Evolutionary conservation across 352 stramenopile species (phyloP).

Genomic region (Pythium scleroteichum): DNA sequence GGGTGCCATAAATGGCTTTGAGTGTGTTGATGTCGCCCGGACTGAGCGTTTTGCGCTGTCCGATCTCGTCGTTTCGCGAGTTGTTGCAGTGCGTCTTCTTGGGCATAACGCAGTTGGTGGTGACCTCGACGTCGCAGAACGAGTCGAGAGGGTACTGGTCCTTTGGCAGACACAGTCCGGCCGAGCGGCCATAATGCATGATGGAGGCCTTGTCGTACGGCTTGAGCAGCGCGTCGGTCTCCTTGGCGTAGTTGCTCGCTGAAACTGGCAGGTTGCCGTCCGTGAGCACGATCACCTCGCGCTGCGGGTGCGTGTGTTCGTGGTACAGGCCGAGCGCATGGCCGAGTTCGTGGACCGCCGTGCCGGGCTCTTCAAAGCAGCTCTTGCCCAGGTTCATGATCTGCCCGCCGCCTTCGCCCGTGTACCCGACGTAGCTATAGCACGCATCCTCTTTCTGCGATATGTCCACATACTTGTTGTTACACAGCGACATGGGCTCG

Average conservation of each 20-base stretch:
- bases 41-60: conserved; percentile 53
- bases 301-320: conserved; percentile 67
- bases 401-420: conserved; percentile 62
- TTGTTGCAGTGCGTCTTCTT: conserved; percentile 70
- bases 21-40: conserved; percentile 65
- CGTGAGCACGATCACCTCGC: conserved; percentile 71
- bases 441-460: conserved; percentile 68
- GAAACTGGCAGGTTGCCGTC: conserved; percentile 61
- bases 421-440: conserved; percentile 76
- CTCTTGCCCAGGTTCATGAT: conserved; percentile 67
- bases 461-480: conserved; percentile 72
- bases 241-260: conserved; percentile 70
- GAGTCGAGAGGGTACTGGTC: conserved; percentile 56
- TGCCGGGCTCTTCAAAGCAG: conserved; percentile 61
- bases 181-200: conserved; percentile 75
- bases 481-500: conserved; percentile 51
- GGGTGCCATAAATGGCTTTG: conserved; percentile 51
- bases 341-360: conserved; percentile 61
- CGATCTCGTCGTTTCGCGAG: conserved; percentile 61
- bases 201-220: conserved; percentile 72
- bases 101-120: conserved; percentile 69
- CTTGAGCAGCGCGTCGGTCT: conserved; percentile 54
- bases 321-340: conserved; percentile 70
- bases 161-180: conserved; percentile 72
- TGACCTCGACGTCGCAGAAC: conserved; percentile 67